Conservation (phyloP, 1,139 yeast genomes). For the Magnusiomyces paraingens region DNA sequence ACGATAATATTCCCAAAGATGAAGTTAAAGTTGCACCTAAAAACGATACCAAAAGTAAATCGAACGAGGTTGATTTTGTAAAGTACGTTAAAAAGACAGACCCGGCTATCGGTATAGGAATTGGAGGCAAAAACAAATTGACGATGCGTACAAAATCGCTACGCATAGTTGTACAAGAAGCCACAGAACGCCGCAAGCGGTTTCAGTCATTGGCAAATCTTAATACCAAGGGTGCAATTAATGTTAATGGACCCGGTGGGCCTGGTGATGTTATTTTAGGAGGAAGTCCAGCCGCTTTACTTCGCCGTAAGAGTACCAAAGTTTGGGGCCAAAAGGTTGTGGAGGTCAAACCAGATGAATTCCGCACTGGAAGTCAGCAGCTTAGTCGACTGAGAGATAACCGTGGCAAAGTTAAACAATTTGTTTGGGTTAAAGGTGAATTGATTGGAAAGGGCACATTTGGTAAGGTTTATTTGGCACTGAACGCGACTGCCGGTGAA, state of each 20-base stretch:
- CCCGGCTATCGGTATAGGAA: background rate
- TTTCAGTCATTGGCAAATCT: conserved; percentile 31
- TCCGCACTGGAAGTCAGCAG: conserved; percentile 41
- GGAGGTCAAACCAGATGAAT: conserved; percentile 77
- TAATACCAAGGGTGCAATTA: conserved; percentile 16
- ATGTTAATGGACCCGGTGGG: conserved; percentile 5
- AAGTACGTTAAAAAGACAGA: background rate
- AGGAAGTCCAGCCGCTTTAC: conserved; percentile 27
- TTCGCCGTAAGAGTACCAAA: conserved; percentile 79
- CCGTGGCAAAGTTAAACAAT: conserved; percentile 68
- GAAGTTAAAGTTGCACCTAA: too few species aligned
- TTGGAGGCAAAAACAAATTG: background rate
- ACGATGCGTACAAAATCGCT: conserved; percentile 62
- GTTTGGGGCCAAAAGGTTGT: conserved; percentile 96
- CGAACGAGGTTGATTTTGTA: conserved; percentile 3
- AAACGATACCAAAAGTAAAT: background rate
- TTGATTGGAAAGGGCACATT: conserved; percentile 94
- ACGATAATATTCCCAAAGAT: too few species aligned
- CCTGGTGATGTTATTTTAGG: conserved; percentile 7
- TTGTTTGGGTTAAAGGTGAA: conserved; percentile 98
- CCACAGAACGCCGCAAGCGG: conserved; percentile 52
- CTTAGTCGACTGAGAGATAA: conserved; percentile 54
- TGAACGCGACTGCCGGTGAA: conserved; percentile 95
- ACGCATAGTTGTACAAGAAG: conserved; percentile 88
- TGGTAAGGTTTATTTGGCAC: conserved; percentile 90